Evolutionary conservation across 1,139 yeast genomes (phyloP).

Genomic region (Kurtzmaniella quercitrusa): DNA sequence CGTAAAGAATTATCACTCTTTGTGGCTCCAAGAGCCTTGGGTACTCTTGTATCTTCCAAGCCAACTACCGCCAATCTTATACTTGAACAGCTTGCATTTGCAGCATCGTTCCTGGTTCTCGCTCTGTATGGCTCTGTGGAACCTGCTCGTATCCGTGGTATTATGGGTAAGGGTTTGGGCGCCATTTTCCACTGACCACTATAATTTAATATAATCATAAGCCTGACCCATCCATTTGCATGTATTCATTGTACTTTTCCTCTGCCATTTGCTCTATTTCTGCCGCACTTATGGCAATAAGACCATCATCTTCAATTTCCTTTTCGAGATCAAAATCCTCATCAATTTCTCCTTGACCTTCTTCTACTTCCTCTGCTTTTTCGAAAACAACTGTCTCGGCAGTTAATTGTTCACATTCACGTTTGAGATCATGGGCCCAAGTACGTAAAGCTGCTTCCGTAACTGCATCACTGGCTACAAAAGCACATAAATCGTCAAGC

Average conservation of each 20-base stretch:
- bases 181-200: constrained; percentile 9
- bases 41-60: constrained; percentile 24
- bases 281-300: constrained; percentile 36
- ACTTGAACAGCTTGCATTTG: constrained; percentile 23
- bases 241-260: constrained; percentile 33
- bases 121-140: constrained; percentile 18
- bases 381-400: constrained; percentile 37
- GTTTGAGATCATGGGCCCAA: constrained; percentile 63
- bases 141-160: constrained; percentile 21
- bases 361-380: constrained; percentile 20
- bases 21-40: constrained; percentile 36
- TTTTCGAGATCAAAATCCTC: constrained; percentile 14
- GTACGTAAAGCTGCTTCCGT: constrained; percentile 49
- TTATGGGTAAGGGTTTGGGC: constrained; percentile 23
- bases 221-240: neutral
- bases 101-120: constrained; percentile 30
- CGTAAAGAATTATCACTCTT: constrained; percentile 40
- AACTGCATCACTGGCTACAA: constrained; percentile 64
- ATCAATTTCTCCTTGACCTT: constrained; percentile 6
- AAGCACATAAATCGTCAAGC: constrained; percentile 75
- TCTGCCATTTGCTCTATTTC: constrained; percentile 59
- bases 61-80: constrained; percentile 16
- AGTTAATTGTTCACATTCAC: constrained; percentile 19
- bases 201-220: neutral
- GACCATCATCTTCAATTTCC: constrained; percentile 31